phyloP scores from a whole-genome alignment of 2,329 filamentous ascomycete genomes.

The Claviceps africana region DNA sequence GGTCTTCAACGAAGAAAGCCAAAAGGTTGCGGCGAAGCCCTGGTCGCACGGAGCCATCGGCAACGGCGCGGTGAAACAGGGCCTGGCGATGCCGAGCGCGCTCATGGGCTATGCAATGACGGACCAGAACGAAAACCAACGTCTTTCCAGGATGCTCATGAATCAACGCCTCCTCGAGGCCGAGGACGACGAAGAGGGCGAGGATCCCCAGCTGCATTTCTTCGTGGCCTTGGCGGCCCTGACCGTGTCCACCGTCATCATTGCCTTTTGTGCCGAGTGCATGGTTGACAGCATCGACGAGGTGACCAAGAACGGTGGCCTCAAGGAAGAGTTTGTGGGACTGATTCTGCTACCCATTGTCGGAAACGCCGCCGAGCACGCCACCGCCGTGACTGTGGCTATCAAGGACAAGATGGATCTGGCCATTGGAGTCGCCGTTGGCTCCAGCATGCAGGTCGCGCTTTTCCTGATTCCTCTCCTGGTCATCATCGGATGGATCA shows the following conservation, averaged over 20 bases:
- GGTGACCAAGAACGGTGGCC: slow-evolving; percentile 43
- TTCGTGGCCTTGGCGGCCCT: slow-evolving; percentile 60
- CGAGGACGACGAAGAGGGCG: slow-evolving; percentile 53
- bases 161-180: slow-evolving; percentile 22
- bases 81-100: slow-evolving; percentile 25
- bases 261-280: slow-evolving; percentile 70
- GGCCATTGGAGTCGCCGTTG: slow-evolving; percentile 66
- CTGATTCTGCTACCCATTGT: slow-evolving; percentile 71
- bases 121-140: slow-evolving; percentile 25
- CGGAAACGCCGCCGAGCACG: slow-evolving; percentile 73
- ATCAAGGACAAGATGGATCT: slow-evolving; percentile 79
- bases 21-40: slow-evolving; percentile 56
- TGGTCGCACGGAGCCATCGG: slow-evolving; percentile 20
- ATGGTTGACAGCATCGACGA: slow-evolving; percentile 60
- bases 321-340: slow-evolving; percentile 65
- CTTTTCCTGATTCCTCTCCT: slow-evolving; percentile 66
- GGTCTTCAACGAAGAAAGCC: slow-evolving; percentile 67
- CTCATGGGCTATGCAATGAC: slow-evolving; percentile 23
- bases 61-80: slow-evolving; percentile 23
- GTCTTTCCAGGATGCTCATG: slow-evolving; percentile 29
- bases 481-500: slow-evolving; percentile 65
- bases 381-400: slow-evolving; percentile 66
- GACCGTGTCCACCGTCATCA: slow-evolving; percentile 57
- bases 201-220: slow-evolving; percentile 62
- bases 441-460: slow-evolving; percentile 68